A percentile compares a stretch with the other conserved stretches of the same genome.
phyloP scores from a whole-genome alignment of 2,329 filamentous ascomycete species.

The Teratosphaeria destructans region DNA sequence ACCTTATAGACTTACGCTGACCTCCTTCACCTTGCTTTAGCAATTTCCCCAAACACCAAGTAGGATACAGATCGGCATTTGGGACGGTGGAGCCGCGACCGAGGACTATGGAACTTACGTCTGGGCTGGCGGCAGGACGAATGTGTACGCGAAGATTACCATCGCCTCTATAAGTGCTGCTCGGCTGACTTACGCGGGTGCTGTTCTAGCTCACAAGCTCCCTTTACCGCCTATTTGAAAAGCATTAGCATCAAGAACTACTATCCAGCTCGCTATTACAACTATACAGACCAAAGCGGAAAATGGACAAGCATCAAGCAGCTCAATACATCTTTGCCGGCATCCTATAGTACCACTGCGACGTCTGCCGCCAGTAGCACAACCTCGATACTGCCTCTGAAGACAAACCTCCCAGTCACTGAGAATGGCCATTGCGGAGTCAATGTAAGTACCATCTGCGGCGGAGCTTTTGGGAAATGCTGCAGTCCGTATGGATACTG shows the following conservation, averaged over 20 bases:
- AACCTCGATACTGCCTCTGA: not conserved
- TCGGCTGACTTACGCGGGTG: not conserved
- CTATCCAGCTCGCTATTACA: constrained; percentile 39
- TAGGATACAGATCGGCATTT: constrained; percentile 59
- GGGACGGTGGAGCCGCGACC: constrained; percentile 46
- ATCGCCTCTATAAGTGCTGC: not conserved
- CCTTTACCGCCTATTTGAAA: constrained; percentile 44
- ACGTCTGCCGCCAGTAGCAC: not conserved
- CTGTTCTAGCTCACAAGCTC: constrained; percentile 10
- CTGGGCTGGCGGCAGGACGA: constrained; percentile 54
- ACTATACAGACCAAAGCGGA: constrained; percentile 40
- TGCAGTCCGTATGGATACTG: not conserved
- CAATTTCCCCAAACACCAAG: constrained; percentile 61
- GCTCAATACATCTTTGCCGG: constrained; percentile 9
- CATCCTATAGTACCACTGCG: constrained; percentile 1
- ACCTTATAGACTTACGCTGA: no score
- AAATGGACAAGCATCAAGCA: constrained; percentile 40
- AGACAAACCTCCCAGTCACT: not conserved
- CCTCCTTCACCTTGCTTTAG: no score
- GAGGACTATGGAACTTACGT: constrained; percentile 47
- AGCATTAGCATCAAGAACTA: constrained; percentile 43
- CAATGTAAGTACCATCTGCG: not conserved
- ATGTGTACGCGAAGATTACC: constrained; percentile 12
- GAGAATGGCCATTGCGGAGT: not conserved
- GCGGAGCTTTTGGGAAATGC: not conserved